phyloP scores from a whole-genome alignment of 2,329 filamentous ascomycete genomes.

The Aspergillus sp. region DNA sequence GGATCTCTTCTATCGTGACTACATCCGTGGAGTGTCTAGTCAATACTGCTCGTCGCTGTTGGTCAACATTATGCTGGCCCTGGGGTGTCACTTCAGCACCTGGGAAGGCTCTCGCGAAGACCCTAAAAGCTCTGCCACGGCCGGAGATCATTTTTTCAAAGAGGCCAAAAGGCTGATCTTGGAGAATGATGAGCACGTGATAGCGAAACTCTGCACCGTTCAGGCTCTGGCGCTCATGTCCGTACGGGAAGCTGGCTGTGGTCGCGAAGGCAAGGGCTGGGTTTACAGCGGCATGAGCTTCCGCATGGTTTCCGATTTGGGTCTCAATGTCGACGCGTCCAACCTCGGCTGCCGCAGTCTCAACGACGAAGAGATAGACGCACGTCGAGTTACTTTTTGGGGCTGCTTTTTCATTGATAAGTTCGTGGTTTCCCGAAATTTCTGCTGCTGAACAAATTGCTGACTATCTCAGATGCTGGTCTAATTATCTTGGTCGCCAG shows the following conservation, averaged over 20 bases:
- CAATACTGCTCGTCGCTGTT: conserved; percentile 80
- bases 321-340: conserved; percentile 73
- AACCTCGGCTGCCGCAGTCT: conserved; percentile 55
- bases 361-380: conserved; percentile 77
- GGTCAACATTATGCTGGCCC: conserved; percentile 85
- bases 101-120: conserved; percentile 61
- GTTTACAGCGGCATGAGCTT: conserved; percentile 98
- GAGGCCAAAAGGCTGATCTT: conserved; percentile 85
- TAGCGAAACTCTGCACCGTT: conserved; percentile 76
- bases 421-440: conserved; percentile 29
- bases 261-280: conserved; percentile 90
- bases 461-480: conserved; percentile 60
- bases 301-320: conserved; percentile 90
- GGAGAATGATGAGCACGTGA: conserved; percentile 88
- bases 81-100: conserved; percentile 88
- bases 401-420: conserved; percentile 98
- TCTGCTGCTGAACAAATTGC: conserved; percentile 3
- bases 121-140: conserved; percentile 68
- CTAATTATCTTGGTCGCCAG: conserved; percentile 85
- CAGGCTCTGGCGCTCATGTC: conserved; percentile 94
- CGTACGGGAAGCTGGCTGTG: conserved; percentile 88
- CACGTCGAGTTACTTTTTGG: conserved; percentile 88
- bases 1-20: conserved; percentile 77
- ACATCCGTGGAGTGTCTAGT: conserved; percentile 58
- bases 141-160: conserved; percentile 90